These are phyloP conservation scores for Schoenoplectus triqueter DNA, from an alignment of 202 grass and related monocot species.

Conservation along the genomic window DNA sequence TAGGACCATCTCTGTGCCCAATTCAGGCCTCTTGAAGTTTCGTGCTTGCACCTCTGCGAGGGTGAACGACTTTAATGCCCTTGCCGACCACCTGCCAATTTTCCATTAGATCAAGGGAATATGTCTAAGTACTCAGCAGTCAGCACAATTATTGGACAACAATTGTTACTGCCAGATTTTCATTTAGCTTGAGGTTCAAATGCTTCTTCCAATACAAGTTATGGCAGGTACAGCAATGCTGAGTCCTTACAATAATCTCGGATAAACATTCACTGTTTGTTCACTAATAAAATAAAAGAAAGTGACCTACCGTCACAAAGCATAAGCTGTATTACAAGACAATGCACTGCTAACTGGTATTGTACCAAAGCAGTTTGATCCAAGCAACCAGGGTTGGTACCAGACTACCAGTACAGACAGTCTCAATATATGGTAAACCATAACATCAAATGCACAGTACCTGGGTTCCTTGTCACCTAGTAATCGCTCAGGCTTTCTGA, in stretches of 20 bases:
- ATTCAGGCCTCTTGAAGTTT: conserved; percentile 75
- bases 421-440: neutral
- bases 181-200: neutral
- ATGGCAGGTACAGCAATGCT: neutral
- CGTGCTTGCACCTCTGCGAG: conserved; percentile 81
- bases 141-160: neutral
- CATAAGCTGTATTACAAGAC: too few relatives aligned
- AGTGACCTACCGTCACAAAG: too few relatives aligned
- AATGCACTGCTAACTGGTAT: too few relatives aligned
- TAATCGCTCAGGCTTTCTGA: conserved; percentile 37
- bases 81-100: conserved; percentile 76
- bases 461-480: conserved; percentile 11
- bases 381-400: too few relatives aligned
- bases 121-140: neutral
- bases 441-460: conserved; percentile 9
- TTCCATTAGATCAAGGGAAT: conserved; percentile 2
- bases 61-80: conserved; percentile 70
- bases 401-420: neutral
- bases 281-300: too few relatives aligned
- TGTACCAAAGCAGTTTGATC: too few relatives aligned
- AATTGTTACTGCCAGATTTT: conserved; percentile 1
- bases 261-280: neutral
- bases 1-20: conserved; percentile 75
- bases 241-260: neutral
- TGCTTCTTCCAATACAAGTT: neutral